Evolutionary conservation across 805 yeast genomes (phyloP), one percentile per base, ranked within the genome.

Genomic region (Hyphopichia homilentoma): DNA sequence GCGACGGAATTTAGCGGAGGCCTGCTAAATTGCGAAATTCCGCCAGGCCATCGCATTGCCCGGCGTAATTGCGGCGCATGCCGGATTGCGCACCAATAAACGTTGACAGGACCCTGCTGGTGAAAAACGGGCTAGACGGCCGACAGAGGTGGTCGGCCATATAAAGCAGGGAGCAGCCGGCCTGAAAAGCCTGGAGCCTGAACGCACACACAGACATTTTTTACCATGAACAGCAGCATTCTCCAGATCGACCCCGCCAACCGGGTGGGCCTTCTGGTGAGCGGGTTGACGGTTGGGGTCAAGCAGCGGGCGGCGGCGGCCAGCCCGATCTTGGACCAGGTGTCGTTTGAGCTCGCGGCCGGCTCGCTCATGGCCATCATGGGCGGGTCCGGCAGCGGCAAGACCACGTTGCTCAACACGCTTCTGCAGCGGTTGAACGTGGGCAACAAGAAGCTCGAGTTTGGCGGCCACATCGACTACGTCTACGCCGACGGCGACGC

Each of bases 311-410:
- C 18, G 17, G 11, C 24, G 4, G 21, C n/a, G 6, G 11, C 4
- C 2, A 26, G 26, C 4, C 32, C 38, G 24, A 61, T 65, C 17
- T 41, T 65, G 17, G 52, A 65, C 34, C 49, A 75, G 17, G 62
- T 84, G 29, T 75, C 84, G 2, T 68, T 84, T 38, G 77, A 76
- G 31, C 62, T 84, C 7, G 72, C 75, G 0, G 53, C 73, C 9
- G 84, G 85, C 12, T 64, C 81, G 7, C 56, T 87, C 23, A 68
- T 86, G 56, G 94, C 94, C 5, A 82, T 86, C 7, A 72, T 87
- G 63, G 96, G 95, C 2, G 90, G 95, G 0, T 81, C 89, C 0
- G 95, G 95, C 0, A 77, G 87, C 3, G 95, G 95, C 3, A 86
- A 87, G 48, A 86, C 95, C 0, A 84, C 95, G 0, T 52, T 86